phyloP scores from a whole-genome alignment of 257 asterid genomes.

The Jasminum sambac region DNA sequence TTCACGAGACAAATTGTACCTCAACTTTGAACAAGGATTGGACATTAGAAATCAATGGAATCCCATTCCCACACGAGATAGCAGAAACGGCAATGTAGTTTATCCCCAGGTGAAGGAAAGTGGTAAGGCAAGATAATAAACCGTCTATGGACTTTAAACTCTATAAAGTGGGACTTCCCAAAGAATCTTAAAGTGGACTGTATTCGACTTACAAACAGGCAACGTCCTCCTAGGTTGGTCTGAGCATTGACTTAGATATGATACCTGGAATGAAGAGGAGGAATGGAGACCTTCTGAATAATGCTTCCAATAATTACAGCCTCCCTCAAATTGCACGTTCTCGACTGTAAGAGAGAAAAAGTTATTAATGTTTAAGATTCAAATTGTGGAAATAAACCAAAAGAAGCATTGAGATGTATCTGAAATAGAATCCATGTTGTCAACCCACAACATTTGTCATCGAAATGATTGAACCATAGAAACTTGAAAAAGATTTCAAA shows the following conservation, averaged over 20 bases:
- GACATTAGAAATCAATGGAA: conserved; percentile 1
- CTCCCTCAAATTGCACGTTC: conserved; percentile 79
- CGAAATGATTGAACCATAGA: not conserved
- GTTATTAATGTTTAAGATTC: conserved; percentile 1
- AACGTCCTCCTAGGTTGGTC: not conserved
- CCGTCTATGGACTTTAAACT: not conserved
- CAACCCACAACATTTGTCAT: not conserved
- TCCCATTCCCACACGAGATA: too few relatives aligned
- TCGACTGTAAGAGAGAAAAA: conserved; percentile 52
- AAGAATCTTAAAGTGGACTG: not conserved
- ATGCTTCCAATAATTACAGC: conserved; percentile 90
- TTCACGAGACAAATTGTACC: not conserved
- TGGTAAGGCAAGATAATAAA: conserved; percentile 2
- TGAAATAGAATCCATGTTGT: not conserved
- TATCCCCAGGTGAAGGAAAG: not conserved
- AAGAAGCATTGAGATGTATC: not conserved
- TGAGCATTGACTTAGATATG: not conserved
- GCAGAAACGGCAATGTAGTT: too few relatives aligned
- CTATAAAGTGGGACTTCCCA: not conserved
- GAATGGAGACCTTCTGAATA: conserved; percentile 81
- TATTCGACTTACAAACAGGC: too few relatives aligned
- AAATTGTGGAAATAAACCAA: not conserved
- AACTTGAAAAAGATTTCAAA: conserved; percentile 4
- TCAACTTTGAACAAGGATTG: not conserved
- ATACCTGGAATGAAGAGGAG: conserved; percentile 93